Evolutionary conservation across 495 filamentous ascomycete species (phyloP), one percentile per base, ranked within the genome.

Genomic region (Penicillium manginii): DNA sequence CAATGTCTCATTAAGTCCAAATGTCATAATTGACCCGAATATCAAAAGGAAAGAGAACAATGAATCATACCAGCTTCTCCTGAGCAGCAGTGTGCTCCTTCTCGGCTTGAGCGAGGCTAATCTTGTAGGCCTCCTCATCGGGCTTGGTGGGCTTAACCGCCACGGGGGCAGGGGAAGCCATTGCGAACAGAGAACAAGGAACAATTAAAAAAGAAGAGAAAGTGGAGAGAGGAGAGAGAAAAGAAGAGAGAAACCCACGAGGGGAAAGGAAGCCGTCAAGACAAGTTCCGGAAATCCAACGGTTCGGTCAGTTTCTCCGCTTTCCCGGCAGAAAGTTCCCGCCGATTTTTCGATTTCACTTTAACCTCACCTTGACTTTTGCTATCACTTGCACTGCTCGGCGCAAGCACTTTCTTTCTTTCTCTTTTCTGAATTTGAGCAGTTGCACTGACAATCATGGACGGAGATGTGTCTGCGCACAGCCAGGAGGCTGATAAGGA

Each of bases 1-100:
- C 15, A n/a, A n/a, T 39, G 12, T 14, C 15, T 12, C 35, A n/a
- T n/a, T n/a, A n/a, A n/a, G n/a, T n/a, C 7, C 37, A 14, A 53
- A 18, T 39, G 6, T 17, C 4, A 52, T 8, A 37, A 26, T 19
- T 14, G 43, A 52, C 54, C 42, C 22, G 37, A 51, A 46, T 43
- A 10, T 2, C 33, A 37, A 14, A 51, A 51, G 15, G 47, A 54
- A 46, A 29, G 49, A 42, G n/a, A 39, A 59, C 26, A 29, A 43
- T 23, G 26, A 51, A 48, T 84, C 91, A 64, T 81, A 98, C 94
- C 70, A 92, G 78, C 71, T 85, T 86, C 49, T 89, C 86, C 71
- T 91, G 85, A 23, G 84, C 78, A 23, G 84, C 86, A 56, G 84
- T 74, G 72, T 93, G 86, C 54, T 89, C 91, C 78, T 96, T 94